These are phyloP conservation scores for Acer yangbiense DNA, from an alignment of 345 rosid genomes.

Conservation along the genomic window DNA sequence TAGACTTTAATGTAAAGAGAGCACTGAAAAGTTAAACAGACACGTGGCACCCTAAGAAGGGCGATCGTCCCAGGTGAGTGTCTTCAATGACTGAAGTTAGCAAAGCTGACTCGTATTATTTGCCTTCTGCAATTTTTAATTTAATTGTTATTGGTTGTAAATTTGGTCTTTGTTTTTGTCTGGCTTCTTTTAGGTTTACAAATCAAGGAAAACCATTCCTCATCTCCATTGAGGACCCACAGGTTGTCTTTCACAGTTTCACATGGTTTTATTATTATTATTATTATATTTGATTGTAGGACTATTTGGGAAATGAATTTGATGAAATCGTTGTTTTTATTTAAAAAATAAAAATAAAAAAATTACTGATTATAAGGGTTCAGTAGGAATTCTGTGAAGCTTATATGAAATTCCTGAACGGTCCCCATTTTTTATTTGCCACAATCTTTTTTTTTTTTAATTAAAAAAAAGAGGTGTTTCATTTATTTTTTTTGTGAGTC, in stretches of 20 bases:
- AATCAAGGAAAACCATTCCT: slow-evolving; percentile 63
- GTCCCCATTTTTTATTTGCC: background rate
- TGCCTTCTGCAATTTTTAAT: slow-evolving; percentile 5
- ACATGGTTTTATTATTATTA: too few species aligned
- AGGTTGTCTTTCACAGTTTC: slow-evolving; percentile 45
- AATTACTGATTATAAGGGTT: background rate
- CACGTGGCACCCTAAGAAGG: too few species aligned
- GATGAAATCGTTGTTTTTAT: background rate
- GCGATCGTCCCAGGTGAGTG: too few species aligned
- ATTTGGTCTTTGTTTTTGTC: slow-evolving; percentile 13
- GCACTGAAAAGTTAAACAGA: too few species aligned
- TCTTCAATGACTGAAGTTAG: too few species aligned
- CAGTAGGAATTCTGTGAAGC: slow-evolving; percentile 4
- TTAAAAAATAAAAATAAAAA: background rate
- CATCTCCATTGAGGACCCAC: slow-evolving; percentile 93
- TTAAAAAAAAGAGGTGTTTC: background rate
- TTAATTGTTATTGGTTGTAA: background rate
- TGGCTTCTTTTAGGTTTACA: slow-evolving; percentile 51
- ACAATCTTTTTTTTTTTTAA: background rate
- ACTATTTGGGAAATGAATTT: slow-evolving; percentile 12
- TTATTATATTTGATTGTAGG: background rate
- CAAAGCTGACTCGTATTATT: background rate
- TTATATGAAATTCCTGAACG: background rate
- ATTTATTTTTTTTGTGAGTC: background rate
- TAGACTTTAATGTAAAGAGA: too few species aligned